Evolutionary conservation across 2,329 filamentous ascomycete genomes (phyloP).

Genomic region (Calonectria pseudoturangicola): DNA sequence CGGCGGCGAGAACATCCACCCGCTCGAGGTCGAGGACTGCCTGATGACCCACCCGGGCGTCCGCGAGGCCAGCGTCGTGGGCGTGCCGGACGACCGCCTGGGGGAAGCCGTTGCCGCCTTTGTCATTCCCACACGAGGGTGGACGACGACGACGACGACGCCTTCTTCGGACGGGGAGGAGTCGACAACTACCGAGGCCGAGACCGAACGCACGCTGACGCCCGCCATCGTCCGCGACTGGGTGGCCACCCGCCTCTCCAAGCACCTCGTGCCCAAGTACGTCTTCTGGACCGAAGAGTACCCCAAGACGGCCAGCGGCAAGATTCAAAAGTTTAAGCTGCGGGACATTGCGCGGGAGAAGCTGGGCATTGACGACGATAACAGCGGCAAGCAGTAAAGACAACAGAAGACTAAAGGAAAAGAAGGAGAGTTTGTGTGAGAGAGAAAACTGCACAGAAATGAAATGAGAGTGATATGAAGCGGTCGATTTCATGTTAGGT

Average conservation of each 20-base stretch:
- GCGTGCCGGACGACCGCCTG: constrained; percentile 86
- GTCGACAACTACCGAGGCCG: constrained; percentile 40
- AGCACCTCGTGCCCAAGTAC: constrained; percentile 89
- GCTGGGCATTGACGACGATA: constrained; percentile 42
- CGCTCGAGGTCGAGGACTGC: constrained; percentile 93
- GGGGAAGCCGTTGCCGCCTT: constrained; percentile 94
- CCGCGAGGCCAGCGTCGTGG: constrained; percentile 87
- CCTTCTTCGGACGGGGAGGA: constrained; percentile 45
- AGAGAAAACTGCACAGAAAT: not conserved
- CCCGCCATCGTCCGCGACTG: constrained; percentile 79
- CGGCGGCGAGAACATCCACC: constrained; percentile 96
- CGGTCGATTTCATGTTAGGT: constrained; percentile 18
- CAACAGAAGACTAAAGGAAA: no score
- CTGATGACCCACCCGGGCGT: constrained; percentile 83
- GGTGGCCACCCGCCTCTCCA: constrained; percentile 81
- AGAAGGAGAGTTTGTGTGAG: not conserved
- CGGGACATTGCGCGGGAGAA: constrained; percentile 75
- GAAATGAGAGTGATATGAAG: not conserved
- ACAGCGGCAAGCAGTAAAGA: constrained; percentile 19
- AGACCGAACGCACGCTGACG: constrained; percentile 62
- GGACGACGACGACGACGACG: no score
- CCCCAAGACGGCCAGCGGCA: constrained; percentile 96
- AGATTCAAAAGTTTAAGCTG: constrained; percentile 96
- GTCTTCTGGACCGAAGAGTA: constrained; percentile 92
- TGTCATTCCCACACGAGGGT: constrained; percentile 72